Evolutionary conservation across 129 eudicot genomes (phyloP), one percentile per base, ranked within the genome.

Genomic region (Erigeron canadensis): DNA sequence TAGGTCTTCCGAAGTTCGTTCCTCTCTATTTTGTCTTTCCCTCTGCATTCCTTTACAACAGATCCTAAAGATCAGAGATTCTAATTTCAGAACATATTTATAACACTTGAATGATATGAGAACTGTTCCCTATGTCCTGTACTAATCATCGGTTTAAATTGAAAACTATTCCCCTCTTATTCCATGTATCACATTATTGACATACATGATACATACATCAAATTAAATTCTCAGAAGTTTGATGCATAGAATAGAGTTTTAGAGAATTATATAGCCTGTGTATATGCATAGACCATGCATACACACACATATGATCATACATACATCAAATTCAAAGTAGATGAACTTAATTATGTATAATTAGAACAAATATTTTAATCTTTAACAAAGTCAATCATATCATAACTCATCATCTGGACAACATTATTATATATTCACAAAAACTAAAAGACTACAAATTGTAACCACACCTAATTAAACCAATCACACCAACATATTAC

Each of bases 31-130:
- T 23, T 63, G 83, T 60, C 82, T 61, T 37, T 79, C 80, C 60
- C 86, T 81, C 80, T 83, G 89, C 97, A 90, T 87, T 43, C 72
- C 45, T 47, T 47, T 37, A 17, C 72, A 66, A 44, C 6, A 72
- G 53, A 66, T 69, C 69, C 78, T 82, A 37, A 38, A 70, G 48
- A 28, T 46, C 48, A 55, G 37, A 54, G 62, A 66, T 18, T 34
- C 17, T 37, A 6, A 12, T 55, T 51, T 72, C 39, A 21, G 63
- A 47, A 70, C 39, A 18, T 40, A 47, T 13, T 57, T 10, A 72
- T 38, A 63, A 18, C 16, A 53, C 51, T 18, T 48, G 65, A 53
- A 74, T 53, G 17, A 74, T 16, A 50, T 45, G 68, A 23, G 3
- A 54, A 19, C 13, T 2, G 9, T 18, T 53, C 7, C n/a, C n/a